phyloP scores from a whole-genome alignment of 257 asterid genomes.

The Rhazya stricta region DNA sequence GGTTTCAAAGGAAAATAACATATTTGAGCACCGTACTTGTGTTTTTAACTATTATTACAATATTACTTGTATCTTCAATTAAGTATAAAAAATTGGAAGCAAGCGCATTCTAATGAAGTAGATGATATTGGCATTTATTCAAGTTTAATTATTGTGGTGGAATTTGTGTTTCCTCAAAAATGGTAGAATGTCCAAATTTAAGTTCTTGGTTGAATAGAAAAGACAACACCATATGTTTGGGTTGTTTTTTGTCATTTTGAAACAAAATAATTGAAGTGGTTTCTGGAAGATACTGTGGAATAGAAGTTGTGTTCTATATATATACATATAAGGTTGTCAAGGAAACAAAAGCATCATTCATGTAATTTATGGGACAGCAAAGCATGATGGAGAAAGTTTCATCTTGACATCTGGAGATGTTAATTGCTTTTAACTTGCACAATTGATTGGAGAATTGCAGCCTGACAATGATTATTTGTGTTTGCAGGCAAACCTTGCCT shows the following conservation, averaged over 20 bases:
- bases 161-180: background rate
- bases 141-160: background rate
- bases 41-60: background rate
- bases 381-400: background rate
- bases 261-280: too few species aligned
- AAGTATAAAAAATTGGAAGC: background rate
- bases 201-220: background rate
- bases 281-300: background rate
- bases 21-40: background rate
- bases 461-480: slow-evolving; percentile 9
- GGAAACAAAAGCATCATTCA: background rate
- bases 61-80: background rate
- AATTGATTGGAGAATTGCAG: background rate
- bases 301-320: too few species aligned
- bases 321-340: background rate
- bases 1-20: background rate
- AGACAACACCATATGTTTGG: background rate
- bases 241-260: background rate
- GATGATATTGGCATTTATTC: background rate
- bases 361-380: background rate
- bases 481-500: slow-evolving; percentile 78
- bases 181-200: background rate
- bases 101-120: background rate
- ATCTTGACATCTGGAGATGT: background rate
- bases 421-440: background rate